A percentile compares a stretch with the other conserved stretches of the same genome.
phyloP scores from a whole-genome alignment of 2,329 filamentous ascomycete species.

The Penicillium sp. region DNA sequence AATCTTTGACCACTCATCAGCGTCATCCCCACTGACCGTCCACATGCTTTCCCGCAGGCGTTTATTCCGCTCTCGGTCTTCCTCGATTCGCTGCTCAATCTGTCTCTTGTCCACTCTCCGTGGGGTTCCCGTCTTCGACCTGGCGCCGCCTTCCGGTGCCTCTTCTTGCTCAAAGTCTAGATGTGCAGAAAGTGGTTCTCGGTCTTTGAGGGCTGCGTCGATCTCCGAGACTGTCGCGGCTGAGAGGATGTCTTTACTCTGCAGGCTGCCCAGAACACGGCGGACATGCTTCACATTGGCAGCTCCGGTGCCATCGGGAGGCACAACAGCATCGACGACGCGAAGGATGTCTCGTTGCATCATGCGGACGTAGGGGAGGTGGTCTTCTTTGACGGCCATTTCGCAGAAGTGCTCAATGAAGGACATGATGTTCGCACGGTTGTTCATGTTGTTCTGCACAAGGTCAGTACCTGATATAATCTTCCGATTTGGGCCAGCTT shows the following conservation, averaged over 20 bases:
- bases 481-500: conserved; percentile 19
- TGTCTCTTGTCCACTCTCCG: conserved; percentile 70
- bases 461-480: background rate
- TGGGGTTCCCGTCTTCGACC: conserved; percentile 28
- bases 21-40: conserved; percentile 66
- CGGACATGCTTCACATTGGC: conserved; percentile 92
- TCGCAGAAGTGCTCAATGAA: conserved; percentile 96
- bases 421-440: conserved; percentile 96
- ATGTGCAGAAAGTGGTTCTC: conserved; percentile 62
- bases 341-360: conserved; percentile 88
- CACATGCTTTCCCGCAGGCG: conserved; percentile 86
- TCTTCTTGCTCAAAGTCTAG: conserved; percentile 44
- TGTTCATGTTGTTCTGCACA: conserved; percentile 84
- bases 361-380: conserved; percentile 83
- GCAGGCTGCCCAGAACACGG: conserved; percentile 68
- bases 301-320: conserved; percentile 77
- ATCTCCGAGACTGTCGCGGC: conserved; percentile 71
- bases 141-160: conserved; percentile 23
- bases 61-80: conserved; percentile 94
- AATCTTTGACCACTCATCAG: conserved; percentile 71
- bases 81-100: conserved; percentile 93
- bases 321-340: conserved; percentile 87
- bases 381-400: conserved; percentile 68
- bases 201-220: conserved; percentile 74
- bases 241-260: conserved; percentile 68